Conservation (phyloP, 1,284 basidiomycete species). For the Tilletia caries region DNA sequence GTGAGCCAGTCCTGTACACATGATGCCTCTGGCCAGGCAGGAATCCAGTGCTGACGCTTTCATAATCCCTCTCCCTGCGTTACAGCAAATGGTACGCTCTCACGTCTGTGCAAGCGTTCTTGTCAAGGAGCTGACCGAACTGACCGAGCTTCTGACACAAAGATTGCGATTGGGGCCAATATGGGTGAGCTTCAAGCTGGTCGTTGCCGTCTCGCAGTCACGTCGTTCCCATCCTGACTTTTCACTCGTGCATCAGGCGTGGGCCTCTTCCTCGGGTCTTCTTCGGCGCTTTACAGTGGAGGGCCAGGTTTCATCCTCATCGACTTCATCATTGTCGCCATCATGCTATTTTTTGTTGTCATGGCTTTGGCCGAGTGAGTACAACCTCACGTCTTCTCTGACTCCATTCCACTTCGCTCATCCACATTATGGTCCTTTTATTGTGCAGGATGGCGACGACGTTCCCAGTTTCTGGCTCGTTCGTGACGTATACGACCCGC, state of each 20-base stretch:
- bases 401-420: neutral
- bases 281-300: conserved; percentile 56
- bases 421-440: conserved; percentile 37
- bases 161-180: neutral
- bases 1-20: no score
- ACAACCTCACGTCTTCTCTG: conserved; percentile 32
- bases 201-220: neutral
- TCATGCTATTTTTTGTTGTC: conserved; percentile 49
- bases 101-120: no score
- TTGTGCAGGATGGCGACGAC: conserved; percentile 36
- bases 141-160: neutral
- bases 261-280: conserved; percentile 58
- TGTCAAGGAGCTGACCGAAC: neutral
- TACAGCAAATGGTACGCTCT: neutral
- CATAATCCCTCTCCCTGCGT: neutral
- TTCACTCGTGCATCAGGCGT: conserved; percentile 51
- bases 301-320: conserved; percentile 57
- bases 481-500: conserved; percentile 39
- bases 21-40: no score
- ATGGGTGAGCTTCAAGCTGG: neutral
- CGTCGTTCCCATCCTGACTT: neutral
- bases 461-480: conserved; percentile 43
- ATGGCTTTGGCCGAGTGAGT: conserved; percentile 48
- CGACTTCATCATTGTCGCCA: conserved; percentile 48
- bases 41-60: neutral